These are phyloP conservation scores for Starmerella geochares DNA, from an alignment of 805 yeast genomes.

Conservation along the genomic window DNA sequence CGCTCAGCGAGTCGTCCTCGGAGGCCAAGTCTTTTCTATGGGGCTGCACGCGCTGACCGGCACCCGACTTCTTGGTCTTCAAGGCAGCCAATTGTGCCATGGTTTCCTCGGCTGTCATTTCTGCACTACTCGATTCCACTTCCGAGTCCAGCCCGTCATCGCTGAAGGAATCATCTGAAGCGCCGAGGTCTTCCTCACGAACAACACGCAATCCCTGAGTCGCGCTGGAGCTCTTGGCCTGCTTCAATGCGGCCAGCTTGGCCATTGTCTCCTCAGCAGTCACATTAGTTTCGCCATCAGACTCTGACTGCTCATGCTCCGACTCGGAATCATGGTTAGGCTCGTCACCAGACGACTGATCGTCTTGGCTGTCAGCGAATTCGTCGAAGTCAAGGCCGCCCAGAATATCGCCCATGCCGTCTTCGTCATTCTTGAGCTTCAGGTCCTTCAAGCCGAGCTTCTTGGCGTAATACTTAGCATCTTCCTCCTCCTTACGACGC, in stretches of 20 bases:
- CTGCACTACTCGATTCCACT: neutral
- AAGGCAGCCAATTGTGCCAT: slow-evolving; percentile 25
- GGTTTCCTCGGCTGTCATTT: slow-evolving; percentile 25
- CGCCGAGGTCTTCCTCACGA: slow-evolving; percentile 16
- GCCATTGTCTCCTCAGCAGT: slow-evolving; percentile 24
- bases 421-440: slow-evolving; percentile 47
- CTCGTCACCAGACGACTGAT: neutral
- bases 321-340: neutral
- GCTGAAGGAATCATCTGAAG: slow-evolving; percentile 11
- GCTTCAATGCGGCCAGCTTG: slow-evolving; percentile 19
- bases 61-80: slow-evolving; percentile 14
- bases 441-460: slow-evolving; percentile 59
- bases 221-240: neutral
- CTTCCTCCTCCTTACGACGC: slow-evolving; percentile 57
- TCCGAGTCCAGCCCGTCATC: slow-evolving; percentile 16
- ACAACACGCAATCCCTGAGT: neutral
- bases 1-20: slow-evolving; percentile 19
- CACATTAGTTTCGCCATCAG: slow-evolving; percentile 11
- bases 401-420: slow-evolving; percentile 68
- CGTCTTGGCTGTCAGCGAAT: slow-evolving; percentile 11
- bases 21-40: neutral
- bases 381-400: slow-evolving; percentile 56
- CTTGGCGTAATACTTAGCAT: slow-evolving; percentile 72
- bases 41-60: neutral
- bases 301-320: neutral